Base-by-base conservation (phyloP, 202 grass and related monocot genomes). In the Carex arenaria region DNA sequence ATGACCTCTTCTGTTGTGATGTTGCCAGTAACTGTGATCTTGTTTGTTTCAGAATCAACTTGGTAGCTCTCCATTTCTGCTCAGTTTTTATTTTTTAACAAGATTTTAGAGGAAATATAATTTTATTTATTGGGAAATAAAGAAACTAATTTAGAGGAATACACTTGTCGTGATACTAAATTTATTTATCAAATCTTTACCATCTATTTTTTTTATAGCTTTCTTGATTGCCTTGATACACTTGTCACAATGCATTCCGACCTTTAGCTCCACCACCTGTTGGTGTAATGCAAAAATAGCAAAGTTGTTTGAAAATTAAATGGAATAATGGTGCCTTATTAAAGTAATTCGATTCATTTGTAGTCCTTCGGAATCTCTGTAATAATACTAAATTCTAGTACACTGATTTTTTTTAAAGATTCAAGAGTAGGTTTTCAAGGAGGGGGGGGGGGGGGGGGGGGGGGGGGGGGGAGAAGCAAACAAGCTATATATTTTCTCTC, bases 161-260 rank as follows among this genome's bases (percentile, higher is more conserved):
- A 12, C 18, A 0, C n/a, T n/a, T n/a, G n/a, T n/a, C n/a, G n/a
- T n/a, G n/a, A n/a, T n/a, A n/a, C n/a, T n/a, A n/a, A 64, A 9
- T 22, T 54, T 54, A 74, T 76, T 15, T n/a, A n/a, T n/a, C 28
- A 31, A 20, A 15, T 42, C 7, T 55, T 83, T 85, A 93, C 91
- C 95, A 14, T 98, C 93, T 3, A 95, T 95, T 6, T 88, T 95
- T 79, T 92, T 98, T 47, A 98, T 98, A 23, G 93, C 91, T 80
- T 93, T 98, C 88, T 98, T 95, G 26, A 95, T 95, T 59, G 95
- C 85, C 81, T 95, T 95, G 91, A 95, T 95, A 86, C 93, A 98
- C 78, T 87, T 91, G 34, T 95, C 91, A 12, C 95, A 95, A 82
- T 98, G 95, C 89, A 98, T 95, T 59, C 93, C 95, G 1, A 98